These are phyloP conservation scores for Schoenoplectus tabernaemontani DNA, from an alignment of 202 grass and related monocot genomes.

Conservation along the genomic window DNA sequence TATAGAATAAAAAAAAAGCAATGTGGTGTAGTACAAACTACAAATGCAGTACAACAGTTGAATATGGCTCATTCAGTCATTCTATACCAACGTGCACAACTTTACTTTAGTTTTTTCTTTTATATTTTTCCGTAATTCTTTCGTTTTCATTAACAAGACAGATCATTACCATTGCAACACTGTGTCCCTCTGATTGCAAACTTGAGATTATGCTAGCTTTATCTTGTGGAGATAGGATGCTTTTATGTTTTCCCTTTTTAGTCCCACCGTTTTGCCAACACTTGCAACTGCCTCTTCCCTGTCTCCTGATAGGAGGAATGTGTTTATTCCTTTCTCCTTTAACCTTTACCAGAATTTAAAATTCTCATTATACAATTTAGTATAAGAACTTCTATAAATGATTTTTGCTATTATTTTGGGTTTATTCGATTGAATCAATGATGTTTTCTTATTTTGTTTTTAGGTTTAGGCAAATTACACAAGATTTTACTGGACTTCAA, in stretches of 20 bases:
- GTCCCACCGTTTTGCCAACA: conserved; percentile 63
- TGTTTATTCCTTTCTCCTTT: conserved; percentile 47
- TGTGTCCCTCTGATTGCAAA: conserved; percentile 55
- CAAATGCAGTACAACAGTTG: too few relatives aligned
- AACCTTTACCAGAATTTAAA: conserved; percentile 35
- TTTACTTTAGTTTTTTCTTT: not conserved
- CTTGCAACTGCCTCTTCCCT: conserved; percentile 79
- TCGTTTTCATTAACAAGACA: conserved; percentile 2
- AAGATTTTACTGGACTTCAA: not conserved
- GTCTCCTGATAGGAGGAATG: conserved; percentile 72
- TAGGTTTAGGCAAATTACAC: not conserved
- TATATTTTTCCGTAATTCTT: not conserved
- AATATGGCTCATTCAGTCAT: not conserved
- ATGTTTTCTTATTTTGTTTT: not conserved
- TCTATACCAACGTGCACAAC: not conserved
- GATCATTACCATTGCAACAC: conserved; percentile 75
- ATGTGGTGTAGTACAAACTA: too few relatives aligned
- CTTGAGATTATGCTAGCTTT: conserved; percentile 79
- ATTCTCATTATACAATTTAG: conserved; percentile 12
- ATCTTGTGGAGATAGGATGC: conserved; percentile 66
- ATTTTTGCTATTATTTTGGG: not conserved
- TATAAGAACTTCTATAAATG: conserved; percentile 9
- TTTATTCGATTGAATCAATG: conserved; percentile 8
- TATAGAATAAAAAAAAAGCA: too few relatives aligned
- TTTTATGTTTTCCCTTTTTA: conserved; percentile 47